These are phyloP conservation scores for Beta macrorhiza DNA, from an alignment of 179 eudicot species.

Conservation along the genomic window DNA sequence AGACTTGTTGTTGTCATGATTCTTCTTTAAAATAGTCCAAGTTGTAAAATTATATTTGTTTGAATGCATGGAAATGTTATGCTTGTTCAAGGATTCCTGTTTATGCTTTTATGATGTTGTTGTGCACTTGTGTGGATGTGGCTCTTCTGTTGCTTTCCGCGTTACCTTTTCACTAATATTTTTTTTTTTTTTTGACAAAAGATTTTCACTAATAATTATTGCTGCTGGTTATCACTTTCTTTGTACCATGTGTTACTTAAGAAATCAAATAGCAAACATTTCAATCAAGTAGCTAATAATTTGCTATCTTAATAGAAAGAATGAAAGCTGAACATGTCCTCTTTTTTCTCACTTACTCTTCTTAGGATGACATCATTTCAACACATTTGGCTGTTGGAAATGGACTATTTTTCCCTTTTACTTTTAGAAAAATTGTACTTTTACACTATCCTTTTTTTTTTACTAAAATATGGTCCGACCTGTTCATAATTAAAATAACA, in stretches of 20 bases:
- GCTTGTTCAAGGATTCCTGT: constrained; percentile 6
- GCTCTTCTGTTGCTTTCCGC: constrained; percentile 9
- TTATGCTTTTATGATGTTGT: not conserved
- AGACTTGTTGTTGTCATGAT: not conserved
- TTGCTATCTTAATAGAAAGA: not conserved
- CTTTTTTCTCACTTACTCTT: not conserved
- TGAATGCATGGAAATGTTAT: not conserved
- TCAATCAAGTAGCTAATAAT: not conserved
- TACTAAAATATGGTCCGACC: too few species aligned
- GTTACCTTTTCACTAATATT: not conserved
- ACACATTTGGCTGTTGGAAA: not conserved
- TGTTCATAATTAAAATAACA: too few species aligned
- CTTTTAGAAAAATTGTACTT: too few species aligned
- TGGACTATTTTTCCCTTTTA: not conserved
- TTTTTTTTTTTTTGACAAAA: too few species aligned
- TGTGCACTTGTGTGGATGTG: not conserved
- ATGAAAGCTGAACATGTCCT: not conserved
- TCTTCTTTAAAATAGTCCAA: not conserved
- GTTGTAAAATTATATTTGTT: not conserved
- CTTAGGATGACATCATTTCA: not conserved
- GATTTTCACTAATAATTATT: constrained; percentile 1
- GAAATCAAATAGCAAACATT: not conserved
- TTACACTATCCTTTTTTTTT: too few species aligned
- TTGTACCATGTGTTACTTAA: not conserved
- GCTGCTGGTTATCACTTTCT: not conserved